Evolutionary conservation across 2,329 filamentous ascomycete genomes (phyloP), one percentile per base, ranked within the genome.

Genomic region (Alternaria sp.): DNA sequence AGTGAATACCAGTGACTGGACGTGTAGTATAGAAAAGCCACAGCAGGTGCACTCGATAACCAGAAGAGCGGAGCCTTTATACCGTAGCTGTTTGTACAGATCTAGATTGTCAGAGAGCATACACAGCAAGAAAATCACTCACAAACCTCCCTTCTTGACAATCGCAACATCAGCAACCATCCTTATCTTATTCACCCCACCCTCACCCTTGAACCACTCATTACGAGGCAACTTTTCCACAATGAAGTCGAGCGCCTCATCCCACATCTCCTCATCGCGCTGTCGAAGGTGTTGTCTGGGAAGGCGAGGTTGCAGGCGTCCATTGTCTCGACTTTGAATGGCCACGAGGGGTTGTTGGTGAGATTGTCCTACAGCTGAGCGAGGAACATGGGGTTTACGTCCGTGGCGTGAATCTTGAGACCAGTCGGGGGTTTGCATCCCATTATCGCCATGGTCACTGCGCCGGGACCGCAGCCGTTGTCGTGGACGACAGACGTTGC

Each of bases 81-180:
- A 32, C 30, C 26, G 15, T 40, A 40, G 15, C 4, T 40, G 32
- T 3, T 17, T 5, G 32, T 0, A 10, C 4, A 40, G 4, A n/a
- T 3, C 9, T 3, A 40, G 15, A 40, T 40, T 40, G 32, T 17
- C 4, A 40, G 4, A 17, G 2, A 40, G 36, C 6, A 17, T 17
- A 40, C 36, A 17, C 36, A 40, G 0, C 15, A 17, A 40, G 32
- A 1, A 0, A 2, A 0, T 15, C 2, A 2, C 36, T 40, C 36
- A 40, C n/a, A 17, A 40, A 40, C n/a, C 47, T 2, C 2, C 2
- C 47, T 50, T 30, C 23, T 2, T 25, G 0, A 2, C 12, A 12
- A 12, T 50, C 10, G 47, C 47, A 28, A 28, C 28, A 50, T 28
- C 47, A 30, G 25, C n/a, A 50, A 50, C 17, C 47, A 50, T 30